Evolutionary conservation across 768 basidiomycete genomes (phyloP), one percentile per base, ranked within the genome.

Genomic region (Termitomyces sp.): DNA sequence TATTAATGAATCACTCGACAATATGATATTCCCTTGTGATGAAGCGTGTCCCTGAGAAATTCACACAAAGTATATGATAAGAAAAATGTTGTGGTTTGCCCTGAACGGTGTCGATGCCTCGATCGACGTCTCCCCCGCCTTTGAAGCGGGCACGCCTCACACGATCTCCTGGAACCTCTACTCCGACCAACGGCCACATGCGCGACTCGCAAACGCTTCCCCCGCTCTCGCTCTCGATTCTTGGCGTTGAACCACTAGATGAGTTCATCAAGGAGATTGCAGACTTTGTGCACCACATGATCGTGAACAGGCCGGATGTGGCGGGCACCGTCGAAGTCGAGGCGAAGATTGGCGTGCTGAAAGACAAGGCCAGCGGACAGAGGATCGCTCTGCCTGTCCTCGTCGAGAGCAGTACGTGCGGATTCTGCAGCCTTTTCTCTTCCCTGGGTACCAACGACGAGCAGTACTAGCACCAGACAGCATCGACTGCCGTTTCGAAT

Each of bases 191-290:
- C 61, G 73, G 71, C 28, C 65, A 66, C 48, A 64, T 66, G 65
- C 58, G 57, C 13, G 63, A 57, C 11, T 40, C 65, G 6, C 55
- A 55, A 16, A 16, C 18, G 16, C 67, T 88, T 18, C 86, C 85
- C 4, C 87, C 86, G 3, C 80, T 90, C 41, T 88, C 88, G 1
- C 76, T 87, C 43, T 91, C 88, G 16, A 92, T 95, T 61, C 83
- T 97, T 30, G 90, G 89, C 54, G 86, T 93, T 51, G 94, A 95
- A 67, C 94, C 94, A 2, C 75, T 92, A 32, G 94, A 97, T 70
- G 94, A 96, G 67, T 94, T 97, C 68, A 93, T 94, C 69, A 85
- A 85, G 68, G 90, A 93, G 68, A 80, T 97, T 56, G 94, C 92
- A 38, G 92, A 96, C 73, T 97, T 92, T 71, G 76, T 95, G 40